Percentiles rank a stretch among this genome's conserved stretches.
Conservation (phyloP, 345 rosid genomes). For the Raphanus raphanistrum region DNA sequence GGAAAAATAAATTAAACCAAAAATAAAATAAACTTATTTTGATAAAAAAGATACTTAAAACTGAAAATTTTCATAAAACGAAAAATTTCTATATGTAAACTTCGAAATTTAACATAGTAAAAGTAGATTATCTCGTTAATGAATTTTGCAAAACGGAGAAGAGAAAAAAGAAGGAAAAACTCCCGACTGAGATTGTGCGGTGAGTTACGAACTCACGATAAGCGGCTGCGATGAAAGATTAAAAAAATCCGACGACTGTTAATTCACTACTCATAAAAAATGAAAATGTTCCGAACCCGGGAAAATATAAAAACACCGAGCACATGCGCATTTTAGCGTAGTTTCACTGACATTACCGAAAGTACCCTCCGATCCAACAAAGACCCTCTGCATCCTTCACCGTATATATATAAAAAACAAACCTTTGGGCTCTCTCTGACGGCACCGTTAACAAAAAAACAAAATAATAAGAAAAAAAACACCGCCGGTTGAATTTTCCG, state of each 20-base stretch:
- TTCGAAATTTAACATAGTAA: constrained; percentile 11
- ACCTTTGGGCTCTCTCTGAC: constrained; percentile 49
- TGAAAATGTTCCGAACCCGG: constrained; percentile 28
- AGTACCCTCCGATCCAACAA: constrained; percentile 33
- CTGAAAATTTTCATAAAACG: background rate
- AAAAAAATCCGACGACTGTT: constrained; percentile 15
- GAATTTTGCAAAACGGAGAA: background rate
- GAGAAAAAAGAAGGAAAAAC: background rate
- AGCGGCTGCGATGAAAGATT: constrained; percentile 19
- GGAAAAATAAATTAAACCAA: too few relatives aligned
- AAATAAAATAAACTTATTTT: background rate
- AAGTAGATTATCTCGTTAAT: background rate
- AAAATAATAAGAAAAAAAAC: background rate
- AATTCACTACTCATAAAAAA: background rate
- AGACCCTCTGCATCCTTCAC: background rate
- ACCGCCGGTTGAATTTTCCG: constrained; percentile 20
- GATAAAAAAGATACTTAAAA: background rate
- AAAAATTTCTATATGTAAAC: background rate
- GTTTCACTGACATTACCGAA: background rate
- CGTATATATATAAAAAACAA: constrained; percentile 27
- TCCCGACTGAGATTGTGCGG: background rate
- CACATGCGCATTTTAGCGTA: constrained; percentile 39
- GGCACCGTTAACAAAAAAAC: constrained; percentile 24
- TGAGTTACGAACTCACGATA: background rate
- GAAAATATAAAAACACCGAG: constrained; percentile 27